These are phyloP conservation scores for Aspergillus unguis DNA, from an alignment of 2,329 filamentous ascomycete genomes.

Conservation along the genomic window DNA sequence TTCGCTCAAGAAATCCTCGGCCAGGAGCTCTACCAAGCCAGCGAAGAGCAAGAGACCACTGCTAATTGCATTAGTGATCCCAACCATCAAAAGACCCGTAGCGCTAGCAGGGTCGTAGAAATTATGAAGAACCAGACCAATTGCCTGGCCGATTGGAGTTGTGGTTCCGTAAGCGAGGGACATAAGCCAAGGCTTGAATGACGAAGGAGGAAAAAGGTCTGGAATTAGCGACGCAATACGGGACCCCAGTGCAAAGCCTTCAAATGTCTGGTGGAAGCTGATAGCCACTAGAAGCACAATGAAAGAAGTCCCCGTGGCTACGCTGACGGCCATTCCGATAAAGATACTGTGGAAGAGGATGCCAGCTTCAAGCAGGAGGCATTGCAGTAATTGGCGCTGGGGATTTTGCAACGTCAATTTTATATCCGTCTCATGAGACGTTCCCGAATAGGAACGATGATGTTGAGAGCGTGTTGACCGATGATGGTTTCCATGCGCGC, in stretches of 20 bases:
- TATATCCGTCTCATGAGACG: conserved; percentile 23
- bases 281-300: conserved; percentile 77
- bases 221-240: conserved; percentile 75
- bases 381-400: conserved; percentile 69
- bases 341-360: conserved; percentile 84
- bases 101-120: conserved; percentile 77
- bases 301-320: conserved; percentile 75
- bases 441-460: conserved; percentile 13
- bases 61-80: conserved; percentile 82
- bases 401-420: conserved; percentile 51
- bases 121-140: conserved; percentile 72
- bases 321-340: conserved; percentile 81
- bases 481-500: conserved; percentile 14
- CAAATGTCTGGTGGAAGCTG: conserved; percentile 82
- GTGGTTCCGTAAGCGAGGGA: conserved; percentile 63
- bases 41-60: conserved; percentile 78
- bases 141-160: conserved; percentile 78
- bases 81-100: conserved; percentile 74
- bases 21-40: conserved; percentile 76
- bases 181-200: conserved; percentile 71
- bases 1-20: conserved; percentile 75
- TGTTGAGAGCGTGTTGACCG: conserved; percentile 15
- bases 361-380: conserved; percentile 74
- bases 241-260: conserved; percentile 79
- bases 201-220: conserved; percentile 63